Evolutionary conservation across 768 basidiomycete genomes (phyloP), one percentile per base, ranked within the genome.

Genomic region (Lactarius indigo): DNA sequence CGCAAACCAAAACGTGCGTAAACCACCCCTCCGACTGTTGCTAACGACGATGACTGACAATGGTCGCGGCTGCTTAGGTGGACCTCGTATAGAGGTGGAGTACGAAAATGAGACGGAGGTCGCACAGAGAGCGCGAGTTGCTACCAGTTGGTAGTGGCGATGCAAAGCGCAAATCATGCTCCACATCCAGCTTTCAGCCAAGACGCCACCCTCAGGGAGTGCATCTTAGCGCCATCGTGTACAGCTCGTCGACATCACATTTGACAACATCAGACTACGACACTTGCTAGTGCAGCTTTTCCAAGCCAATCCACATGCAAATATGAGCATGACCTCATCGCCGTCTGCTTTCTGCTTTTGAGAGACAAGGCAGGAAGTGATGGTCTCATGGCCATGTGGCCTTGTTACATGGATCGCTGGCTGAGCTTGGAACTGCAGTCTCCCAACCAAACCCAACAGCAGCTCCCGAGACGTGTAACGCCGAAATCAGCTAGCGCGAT

Each of bases 1-100:
- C 66, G 66, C 31, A 68, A 68, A 23, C 66, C 66, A 64, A 68
- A 56, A 47, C 66, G 66, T 68, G 33, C 26, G 66, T 64, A 28
- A n/a, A 5, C 26, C 23, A n/a, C 12, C 7, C 15, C 59, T 47
- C 17, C 8, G 39, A 31, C 57, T 5, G n/a, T 47, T 37, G n/a
- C 31, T 18, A 23, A 15, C 3, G 33, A 61, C 12, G 33, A 61
- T 5, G 18, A 35, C 33, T 23, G 33, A 20, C 9, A 13, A 15
- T 64, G n/a, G 44, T 37, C 39, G 20, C n/a, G 62, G 13, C n/a
- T 30, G 18, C 33, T n/a, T 35, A 68, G 66, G 66, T 56, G 58
- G 66, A n/a, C 66, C 62, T 39, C 62, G 63, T 31, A 50, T 68
- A 64, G 66, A 68, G 41, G 63, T 68, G 13, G 66, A 68, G 63